Evolutionary conservation across 208 protist species (phyloP), one percentile per base, ranked within the genome.

Genomic region (Wallacemonas rigidus): DNA sequence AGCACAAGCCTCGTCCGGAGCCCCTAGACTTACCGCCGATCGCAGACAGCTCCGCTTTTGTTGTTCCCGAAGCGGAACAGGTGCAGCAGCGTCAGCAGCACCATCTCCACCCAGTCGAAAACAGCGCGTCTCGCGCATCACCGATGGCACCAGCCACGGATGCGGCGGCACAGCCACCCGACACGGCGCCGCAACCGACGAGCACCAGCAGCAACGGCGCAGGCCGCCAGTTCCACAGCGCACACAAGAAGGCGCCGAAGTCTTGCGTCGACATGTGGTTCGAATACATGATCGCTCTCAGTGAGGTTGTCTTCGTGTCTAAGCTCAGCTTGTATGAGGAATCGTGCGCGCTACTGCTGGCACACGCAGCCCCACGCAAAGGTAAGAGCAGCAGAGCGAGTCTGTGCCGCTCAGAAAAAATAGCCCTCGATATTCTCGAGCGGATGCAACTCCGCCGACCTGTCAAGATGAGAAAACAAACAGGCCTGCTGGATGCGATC

Each of bases 251-350:
- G 41, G 14, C 41, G 4, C 12, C 7, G 53, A 9, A 47, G 6
- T 26, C 48, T 2, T 26, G 35, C 39, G 79, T 89, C 77, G 72
- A 93, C 61, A 48, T 69, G 2, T 93, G 85, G 85, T 89, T 93
- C 45, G 47, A 79, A 36, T 84, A 87, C 50, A 80, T 77, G 14
- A 67, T 83, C 9, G 60, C 51, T 12, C 44, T 87, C 11, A 83
- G 76, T 55, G 85, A 82, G 67, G 62, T 82, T 15, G 57, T 93
- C 50, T 87, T 83, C 67, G 70, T 74, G 43, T 81, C 79, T 72
- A 93, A 93, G 70, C 72, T 90, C 15, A 56, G 67, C n/a, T 61
- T 83, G 47, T 93, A 93, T 69, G 85, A 79, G 55, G 76, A 80
- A 8, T 74, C 77, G n/a, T 89, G 81, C 48, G 69, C 62, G 11